These are phyloP conservation scores for Fusarium redolens DNA, from an alignment of 2,329 filamentous ascomycete species.

Conservation along the genomic window DNA sequence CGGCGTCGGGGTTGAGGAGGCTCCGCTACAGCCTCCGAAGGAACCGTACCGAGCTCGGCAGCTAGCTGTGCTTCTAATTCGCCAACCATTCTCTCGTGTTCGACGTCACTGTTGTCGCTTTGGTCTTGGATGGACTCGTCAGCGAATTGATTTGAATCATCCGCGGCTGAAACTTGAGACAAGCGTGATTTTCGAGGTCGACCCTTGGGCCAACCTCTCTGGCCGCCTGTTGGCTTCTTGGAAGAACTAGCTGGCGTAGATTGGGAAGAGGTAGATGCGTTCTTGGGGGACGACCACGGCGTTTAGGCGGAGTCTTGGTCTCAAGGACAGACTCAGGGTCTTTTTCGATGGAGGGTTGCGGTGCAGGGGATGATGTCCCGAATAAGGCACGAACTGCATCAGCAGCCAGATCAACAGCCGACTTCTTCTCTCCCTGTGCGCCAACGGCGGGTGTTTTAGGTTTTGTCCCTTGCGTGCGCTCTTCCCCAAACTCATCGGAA, in stretches of 20 bases:
- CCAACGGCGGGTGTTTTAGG: slow-evolving; percentile 10
- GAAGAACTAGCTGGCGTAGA: slow-evolving; percentile 3
- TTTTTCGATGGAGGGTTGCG: background rate
- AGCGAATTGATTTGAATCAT: background rate
- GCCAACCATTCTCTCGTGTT: slow-evolving; percentile 30
- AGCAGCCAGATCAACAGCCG: slow-evolving; percentile 56
- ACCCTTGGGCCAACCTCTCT: slow-evolving; percentile 44
- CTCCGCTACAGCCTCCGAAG: background rate
- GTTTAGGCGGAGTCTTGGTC: slow-evolving; percentile 32
- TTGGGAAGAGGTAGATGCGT: slow-evolving; percentile 12
- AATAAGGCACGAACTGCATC: slow-evolving; percentile 49
- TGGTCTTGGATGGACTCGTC: background rate
- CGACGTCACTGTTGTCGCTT: slow-evolving; percentile 15
- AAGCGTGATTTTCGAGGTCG: slow-evolving; percentile 45
- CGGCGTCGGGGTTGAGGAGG: slow-evolving; percentile 28
- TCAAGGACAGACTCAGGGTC: slow-evolving; percentile 2
- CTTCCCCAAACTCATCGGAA: slow-evolving; percentile 56
- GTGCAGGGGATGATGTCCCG: slow-evolving; percentile 20
- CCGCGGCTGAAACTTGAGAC: slow-evolving; percentile 16
- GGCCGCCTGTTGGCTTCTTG: slow-evolving; percentile 39
- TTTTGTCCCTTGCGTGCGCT: slow-evolving; percentile 48
- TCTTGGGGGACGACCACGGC: slow-evolving; percentile 50
- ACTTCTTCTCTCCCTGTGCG: slow-evolving; percentile 9
- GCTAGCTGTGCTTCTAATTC: slow-evolving; percentile 35
- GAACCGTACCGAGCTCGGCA: slow-evolving; percentile 24